A percentile compares a stretch with the other conserved stretches of the same genome.
phyloP scores from a whole-genome alignment of 176 grass and related monocot genomes.

The Oryza meridionalis region DNA sequence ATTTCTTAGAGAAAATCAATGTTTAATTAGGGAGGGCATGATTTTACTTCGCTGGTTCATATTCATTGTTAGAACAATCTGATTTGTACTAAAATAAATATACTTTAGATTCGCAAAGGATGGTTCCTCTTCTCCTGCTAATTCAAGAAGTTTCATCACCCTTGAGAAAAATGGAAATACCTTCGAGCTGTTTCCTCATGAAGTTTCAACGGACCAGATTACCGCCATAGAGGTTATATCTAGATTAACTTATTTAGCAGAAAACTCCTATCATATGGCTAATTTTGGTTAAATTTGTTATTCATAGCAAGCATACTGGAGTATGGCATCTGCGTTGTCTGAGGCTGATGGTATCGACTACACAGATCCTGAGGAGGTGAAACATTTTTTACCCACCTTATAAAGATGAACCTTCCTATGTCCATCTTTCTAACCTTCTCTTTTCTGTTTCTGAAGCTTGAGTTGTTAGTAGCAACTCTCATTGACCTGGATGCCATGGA shows the following conservation, averaged over 20 bases:
- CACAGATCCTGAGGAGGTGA: conserved; percentile 94
- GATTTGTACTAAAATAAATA: conserved; percentile 3
- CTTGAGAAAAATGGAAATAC: conserved; percentile 87
- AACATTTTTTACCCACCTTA: not conserved
- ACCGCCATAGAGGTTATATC: conserved; percentile 78
- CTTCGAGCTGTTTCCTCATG: conserved; percentile 71
- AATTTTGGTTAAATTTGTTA: conserved; percentile 6
- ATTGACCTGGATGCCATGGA: conserved; percentile 99
- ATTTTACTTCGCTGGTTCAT: conserved; percentile 25
- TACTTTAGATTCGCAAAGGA: conserved; percentile 58
- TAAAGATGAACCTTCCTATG: conserved; percentile 17
- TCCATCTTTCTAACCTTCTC: conserved; percentile 15
- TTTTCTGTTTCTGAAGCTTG: conserved; percentile 73
- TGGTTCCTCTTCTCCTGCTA: conserved; percentile 46
- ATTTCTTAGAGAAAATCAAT: not conserved
- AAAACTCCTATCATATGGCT: not conserved
- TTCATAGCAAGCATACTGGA: conserved; percentile 79
- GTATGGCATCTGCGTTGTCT: conserved; percentile 93
- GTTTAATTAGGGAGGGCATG: not conserved
- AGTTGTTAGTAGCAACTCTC: conserved; percentile 87
- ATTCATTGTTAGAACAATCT: conserved; percentile 20
- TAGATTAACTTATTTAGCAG: conserved; percentile 36
- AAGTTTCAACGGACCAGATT: conserved; percentile 85
- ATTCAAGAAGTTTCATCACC: conserved; percentile 70
- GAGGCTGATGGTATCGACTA: conserved; percentile 98